Base-by-base conservation (phyloP, 2,329 filamentous ascomycete genomes). In the Colletotrichum sp. region DNA sequence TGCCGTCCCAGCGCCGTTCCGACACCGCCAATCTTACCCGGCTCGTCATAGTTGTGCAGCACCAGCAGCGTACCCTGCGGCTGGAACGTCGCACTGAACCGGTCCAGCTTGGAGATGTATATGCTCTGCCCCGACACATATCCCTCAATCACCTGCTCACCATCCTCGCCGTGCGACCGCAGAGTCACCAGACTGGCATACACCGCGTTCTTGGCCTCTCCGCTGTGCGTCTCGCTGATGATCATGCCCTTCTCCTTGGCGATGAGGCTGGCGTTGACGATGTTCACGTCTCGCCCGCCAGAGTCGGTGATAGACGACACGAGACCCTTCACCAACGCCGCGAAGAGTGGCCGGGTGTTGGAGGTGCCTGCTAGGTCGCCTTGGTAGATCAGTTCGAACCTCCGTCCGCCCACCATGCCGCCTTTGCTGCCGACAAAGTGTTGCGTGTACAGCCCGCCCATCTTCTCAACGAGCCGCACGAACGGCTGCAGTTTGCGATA, bases 11-110 rank as follows among this genome's bases (percentile, higher is more conserved):
- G 85, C 68, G 92, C 89, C 74, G 89, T 92, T 1, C 95, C 95
- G 4, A 97, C 95, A 49, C 92, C 92, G 3, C 95, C 95, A 82
- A 97, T 96, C 87, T 96, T 96, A 13, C 95, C 95, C 0, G 94
- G 94, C 78, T 93, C 90, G 81, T 97, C 95, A 80, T 95, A 96
- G 85, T 96, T 96, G 81, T 95, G 91, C 80, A 95, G 90, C 75
- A 96, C 93, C n/a, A 96, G 87, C 75, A 96, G 83, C 0, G 92
- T 95, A 1, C 95, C 95, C 75, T 94, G 90, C 0, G 95, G 94
- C 13, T 91, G 88, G 78, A 97, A 96, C 6, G 91, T 92, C 0
- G 94, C 94, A 52, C 90, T 91, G 85, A 96, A 97, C 2, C 93
- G 90, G 80, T 92, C 94, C 10, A 97, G 85, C 30, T 94, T 91